Base-by-base conservation (phyloP, 352 stramenopile species). In the Pythium chondricola region DNA sequence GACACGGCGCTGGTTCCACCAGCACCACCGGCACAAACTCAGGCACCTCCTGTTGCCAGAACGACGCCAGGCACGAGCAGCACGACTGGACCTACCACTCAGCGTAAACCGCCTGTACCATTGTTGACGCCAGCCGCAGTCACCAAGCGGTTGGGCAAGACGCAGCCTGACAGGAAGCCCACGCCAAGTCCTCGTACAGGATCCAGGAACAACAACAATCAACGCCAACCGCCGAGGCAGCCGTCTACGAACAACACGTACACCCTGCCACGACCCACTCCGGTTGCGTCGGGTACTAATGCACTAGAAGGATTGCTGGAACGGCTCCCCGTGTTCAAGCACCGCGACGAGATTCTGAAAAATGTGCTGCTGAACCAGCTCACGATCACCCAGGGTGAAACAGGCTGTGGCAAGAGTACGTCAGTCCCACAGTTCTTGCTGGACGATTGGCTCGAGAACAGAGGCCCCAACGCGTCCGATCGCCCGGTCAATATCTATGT, bases 371-470 rank as follows among this genome's bases (percentile, higher is more conserved):
- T 60, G 11, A 90, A 96, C 46, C 82, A 90, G 45, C 70, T 97
- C 3, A 96, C 88, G 7, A 94, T 97, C 37, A 95, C 97, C 35
- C 85, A 96, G 64, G 90, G 88, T 3, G 90, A 97, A 51, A 97
- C 86, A 24, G 95, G 96, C 5, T 98, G 95, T 60, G 96, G 96
- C n/a, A 99, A 99, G 68, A 96, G 74, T 51, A 97, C 85, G 7
- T 85, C 91, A 6, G 84, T 99, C 4, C 96, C 96, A 18, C 75
- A 96, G 40, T 97, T 98, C 61, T 61, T 98, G 17, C 70, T 97
- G 7, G 77, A 97, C 56, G 62, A 75, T 6, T 58, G 61, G 35
- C 27, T 69, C 13, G 37, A 38, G 4, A 38, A 37, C 2, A 44
- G 48, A n/a, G n/a, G n/a, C n/a, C n/a, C n/a, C n/a, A n/a, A n/a